Conservation (phyloP, 2,329 filamentous ascomycete genomes). For the Aspergillus sp. region DNA sequence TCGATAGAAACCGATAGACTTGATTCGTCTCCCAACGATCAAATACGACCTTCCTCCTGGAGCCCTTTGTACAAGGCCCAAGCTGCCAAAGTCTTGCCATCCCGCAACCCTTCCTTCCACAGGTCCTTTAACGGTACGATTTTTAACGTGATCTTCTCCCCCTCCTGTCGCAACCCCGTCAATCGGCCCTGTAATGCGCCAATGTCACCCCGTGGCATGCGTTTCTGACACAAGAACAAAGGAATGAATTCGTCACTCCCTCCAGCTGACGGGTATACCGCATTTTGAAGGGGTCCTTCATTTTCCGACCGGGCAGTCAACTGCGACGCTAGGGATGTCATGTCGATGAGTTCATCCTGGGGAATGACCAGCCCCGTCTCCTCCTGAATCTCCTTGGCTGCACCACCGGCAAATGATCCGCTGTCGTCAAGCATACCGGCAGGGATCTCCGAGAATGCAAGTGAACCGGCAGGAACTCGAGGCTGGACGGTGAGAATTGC, state of each 20-base stretch:
- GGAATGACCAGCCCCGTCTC: conserved; percentile 56
- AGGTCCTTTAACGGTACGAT: conserved; percentile 51
- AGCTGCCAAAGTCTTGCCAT: conserved; percentile 57
- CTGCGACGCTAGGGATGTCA: conserved; percentile 52
- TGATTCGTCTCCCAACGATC: not conserved
- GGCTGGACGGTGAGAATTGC: conserved; percentile 59
- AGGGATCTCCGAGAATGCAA: conserved; percentile 57
- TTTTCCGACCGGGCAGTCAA: conserved; percentile 15
- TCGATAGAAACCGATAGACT: not conserved
- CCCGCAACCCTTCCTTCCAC: conserved; percentile 56
- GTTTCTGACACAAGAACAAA: conserved; percentile 56
- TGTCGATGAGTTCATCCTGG: conserved; percentile 51
- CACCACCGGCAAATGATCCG: conserved; percentile 54
- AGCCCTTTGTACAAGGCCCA: conserved; percentile 57
- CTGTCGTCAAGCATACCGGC: conserved; percentile 61
- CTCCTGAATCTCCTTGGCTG: conserved; percentile 58
- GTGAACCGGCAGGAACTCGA: conserved; percentile 55
- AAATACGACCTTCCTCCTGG: conserved; percentile 47
- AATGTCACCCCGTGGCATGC: conserved; percentile 49
- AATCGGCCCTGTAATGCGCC: conserved; percentile 52
- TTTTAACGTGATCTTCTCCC: conserved; percentile 61
- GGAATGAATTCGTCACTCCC: conserved; percentile 61
- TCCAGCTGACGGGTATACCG: conserved; percentile 55
- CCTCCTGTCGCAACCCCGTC: conserved; percentile 55
- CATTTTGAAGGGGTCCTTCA: conserved; percentile 45